Percentiles rank a stretch among this genome's conserved stretches.
Conservation (phyloP, 1,284 basidiomycete genomes). For the Farysia itapuensis region DNA sequence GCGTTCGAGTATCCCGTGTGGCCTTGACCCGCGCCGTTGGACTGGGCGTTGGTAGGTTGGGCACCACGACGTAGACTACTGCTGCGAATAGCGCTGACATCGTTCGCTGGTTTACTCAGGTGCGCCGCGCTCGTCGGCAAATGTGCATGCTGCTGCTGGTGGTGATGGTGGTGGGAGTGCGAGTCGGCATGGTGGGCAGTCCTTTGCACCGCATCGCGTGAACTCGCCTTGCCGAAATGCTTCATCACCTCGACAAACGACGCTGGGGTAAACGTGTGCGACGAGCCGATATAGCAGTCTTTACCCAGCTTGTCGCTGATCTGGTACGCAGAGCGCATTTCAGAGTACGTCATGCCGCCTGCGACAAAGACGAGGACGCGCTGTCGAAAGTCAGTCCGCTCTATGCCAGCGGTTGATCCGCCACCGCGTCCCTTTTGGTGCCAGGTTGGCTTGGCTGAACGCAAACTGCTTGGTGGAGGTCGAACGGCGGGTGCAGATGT, state of each 20-base stretch:
- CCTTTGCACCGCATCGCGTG: conserved; percentile 9
- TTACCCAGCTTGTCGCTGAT: conserved; percentile 74
- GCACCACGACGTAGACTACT: conserved; percentile 17
- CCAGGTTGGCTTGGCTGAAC: conserved; percentile 52
- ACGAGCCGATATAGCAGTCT: conserved; percentile 91
- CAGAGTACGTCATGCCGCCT: conserved; percentile 94
- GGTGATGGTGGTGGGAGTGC: conserved; percentile 3
- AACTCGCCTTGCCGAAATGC: conserved; percentile 45
- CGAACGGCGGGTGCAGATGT: conserved; percentile 1
- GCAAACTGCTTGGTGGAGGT: conserved; percentile 30
- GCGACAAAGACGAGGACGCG: conserved; percentile 88
- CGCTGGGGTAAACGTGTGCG: conserved; percentile 80
- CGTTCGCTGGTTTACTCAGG: conserved; percentile 33
- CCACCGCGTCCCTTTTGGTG: conserved; percentile 37
- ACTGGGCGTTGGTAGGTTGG: background rate
- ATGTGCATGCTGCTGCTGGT: conserved; percentile 1
- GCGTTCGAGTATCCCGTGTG: conserved; percentile 6
- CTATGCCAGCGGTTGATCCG: conserved; percentile 11
- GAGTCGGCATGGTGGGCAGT: conserved; percentile 1
- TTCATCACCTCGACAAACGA: conserved; percentile 83
- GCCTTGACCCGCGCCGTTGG: background rate
- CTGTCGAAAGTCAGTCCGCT: conserved; percentile 68
- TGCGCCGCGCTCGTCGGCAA: conserved; percentile 25
- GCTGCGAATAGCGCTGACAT: conserved; percentile 30
- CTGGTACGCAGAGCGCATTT: conserved; percentile 84